Base-by-base conservation (phyloP, 2,329 filamentous ascomycete genomes). In the Paraphoma sp. region DNA sequence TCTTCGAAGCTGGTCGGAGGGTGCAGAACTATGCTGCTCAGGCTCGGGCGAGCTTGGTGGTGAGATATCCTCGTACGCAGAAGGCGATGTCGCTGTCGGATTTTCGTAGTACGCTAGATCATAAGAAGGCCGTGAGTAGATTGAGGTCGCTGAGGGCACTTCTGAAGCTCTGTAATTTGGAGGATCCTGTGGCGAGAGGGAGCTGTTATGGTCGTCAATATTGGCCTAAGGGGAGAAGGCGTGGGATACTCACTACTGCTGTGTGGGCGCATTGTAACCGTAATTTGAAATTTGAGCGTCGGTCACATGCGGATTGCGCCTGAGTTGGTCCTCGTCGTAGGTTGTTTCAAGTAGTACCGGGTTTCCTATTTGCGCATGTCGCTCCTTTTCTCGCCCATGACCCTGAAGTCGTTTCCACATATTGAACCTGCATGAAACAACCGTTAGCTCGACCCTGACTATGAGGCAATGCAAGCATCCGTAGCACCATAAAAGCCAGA, bases 81-180 rank as follows among this genome's bases (percentile, higher is more conserved):
- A 73, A 33, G 56, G 61, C 12, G 62, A 53, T 33, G 53, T 48
- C 23, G 60, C 51, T 11, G 62, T 51, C n/a, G 59, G 61, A 28
- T 70, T 60, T 23, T 69, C 57, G 56, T 67, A 61, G 51, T 71
- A 64, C 17, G 60, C 65, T 18, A 60, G 18, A 28, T 67, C 62
- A 12, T 82, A 81, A 57, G 81, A 85, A 44, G 79, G 82, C 70
- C 85, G 82, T 45, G 87, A 86, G 71, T 90, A 89, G 45, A 87
- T 64, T 14, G 88, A 89, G 31, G 87, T 89, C 18, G 70, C 66
- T 38, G 73, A 72, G 7, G 69, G 68, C 8, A 67, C 65, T 55
- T 71, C 66, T 8, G 72, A 72, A 2, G 58, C 57, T 51, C 64
- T 66, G 38, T 70, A 68, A 41, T 67, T 57, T 40, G 60, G 63